Base-by-base conservation (phyloP, 1,139 yeast genomes). In the Scheffersomyces lignicola region DNA sequence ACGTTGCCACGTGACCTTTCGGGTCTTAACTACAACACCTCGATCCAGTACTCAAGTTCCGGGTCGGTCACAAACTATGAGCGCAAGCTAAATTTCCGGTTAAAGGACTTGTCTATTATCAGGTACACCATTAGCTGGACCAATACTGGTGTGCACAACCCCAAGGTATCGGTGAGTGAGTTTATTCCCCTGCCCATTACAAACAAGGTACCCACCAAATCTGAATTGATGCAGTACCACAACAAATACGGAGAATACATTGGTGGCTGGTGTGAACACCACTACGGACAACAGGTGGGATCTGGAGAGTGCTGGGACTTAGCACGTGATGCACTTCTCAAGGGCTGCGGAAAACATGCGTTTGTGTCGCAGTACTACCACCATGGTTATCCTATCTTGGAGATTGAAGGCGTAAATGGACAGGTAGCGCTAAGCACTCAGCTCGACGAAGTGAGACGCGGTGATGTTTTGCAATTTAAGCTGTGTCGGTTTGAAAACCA, bases 241-340 rank as follows among this genome's bases (percentile, higher is more conserved):
- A 54, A 66, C 18, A 58, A 56, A 29, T 76, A 62, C 48, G 80
- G 81, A 3, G 73, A 69, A 17, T 69, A 75, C 43, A 73, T 83
- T 8, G 88, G 86, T 3, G 56, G 69, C 15, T 83, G 87, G 86
- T 67, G 78, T 46, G 83, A 80, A 47, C 70, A 70, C 26, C 68
- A 69, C 29, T 49, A 61, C 31, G 84, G 83, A 2, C 64, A 66
- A 31, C 67, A 66, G 36, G 84, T 83, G 6, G 87, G 86, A 2
- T 59, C 75, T 34, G 92, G 92, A 7, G 90, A 83, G 51, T 83
- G 92, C 57, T 83, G 90, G 90, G 84, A 85, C 28, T 65, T 83
- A 40, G 90, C 88, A 1, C 71, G 72, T 35, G 78, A 78, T 36
- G 87, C 88, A 0, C 61, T 83, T 25, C 60, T 63, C 33, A 70